phyloP scores from a whole-genome alignment of 75 land plant genomes.

The Pinus taeda region DNA sequence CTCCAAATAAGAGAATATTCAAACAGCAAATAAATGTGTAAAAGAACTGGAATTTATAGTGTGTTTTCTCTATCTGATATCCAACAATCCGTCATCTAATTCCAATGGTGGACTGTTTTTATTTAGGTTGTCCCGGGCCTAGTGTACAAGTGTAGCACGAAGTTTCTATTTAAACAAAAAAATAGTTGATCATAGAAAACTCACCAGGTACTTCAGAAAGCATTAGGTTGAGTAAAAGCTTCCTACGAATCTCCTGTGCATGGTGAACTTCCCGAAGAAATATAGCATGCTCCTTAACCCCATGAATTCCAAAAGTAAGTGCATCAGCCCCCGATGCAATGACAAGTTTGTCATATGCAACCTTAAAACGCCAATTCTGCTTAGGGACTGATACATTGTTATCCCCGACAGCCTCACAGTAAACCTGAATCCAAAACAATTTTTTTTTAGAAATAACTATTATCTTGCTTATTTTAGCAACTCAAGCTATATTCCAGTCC shows the following conservation, averaged over 20 bases:
- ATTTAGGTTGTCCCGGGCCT: not conserved
- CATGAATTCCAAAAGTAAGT: constrained; percentile 2
- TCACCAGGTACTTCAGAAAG: constrained; percentile 79
- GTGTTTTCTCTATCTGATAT: too few relatives aligned
- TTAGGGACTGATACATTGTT: too few relatives aligned
- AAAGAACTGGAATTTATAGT: too few relatives aligned
- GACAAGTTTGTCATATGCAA: too few relatives aligned
- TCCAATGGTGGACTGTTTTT: not conserved
- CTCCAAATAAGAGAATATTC: too few relatives aligned
- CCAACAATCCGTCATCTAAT: not conserved
- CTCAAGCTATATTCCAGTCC: too few relatives aligned
- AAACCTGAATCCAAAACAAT: too few relatives aligned
- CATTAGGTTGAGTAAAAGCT: constrained; percentile 80
- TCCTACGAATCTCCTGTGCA: constrained; percentile 85
- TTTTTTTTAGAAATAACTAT: too few relatives aligned
- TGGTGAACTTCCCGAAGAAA: constrained; percentile 86
- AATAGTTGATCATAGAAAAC: not conserved
- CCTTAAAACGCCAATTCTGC: too few relatives aligned
- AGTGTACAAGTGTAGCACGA: not conserved
- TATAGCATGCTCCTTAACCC: constrained; percentile 79
- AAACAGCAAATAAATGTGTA: too few relatives aligned
- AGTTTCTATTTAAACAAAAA: not conserved
- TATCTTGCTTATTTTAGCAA: too few relatives aligned
- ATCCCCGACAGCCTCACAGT: too few relatives aligned
- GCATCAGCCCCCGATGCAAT: not conserved